Evolutionary conservation across 495 filamentous ascomycete species (phyloP), one percentile per base, ranked within the genome.

Genomic region (Xylaria sp.): DNA sequence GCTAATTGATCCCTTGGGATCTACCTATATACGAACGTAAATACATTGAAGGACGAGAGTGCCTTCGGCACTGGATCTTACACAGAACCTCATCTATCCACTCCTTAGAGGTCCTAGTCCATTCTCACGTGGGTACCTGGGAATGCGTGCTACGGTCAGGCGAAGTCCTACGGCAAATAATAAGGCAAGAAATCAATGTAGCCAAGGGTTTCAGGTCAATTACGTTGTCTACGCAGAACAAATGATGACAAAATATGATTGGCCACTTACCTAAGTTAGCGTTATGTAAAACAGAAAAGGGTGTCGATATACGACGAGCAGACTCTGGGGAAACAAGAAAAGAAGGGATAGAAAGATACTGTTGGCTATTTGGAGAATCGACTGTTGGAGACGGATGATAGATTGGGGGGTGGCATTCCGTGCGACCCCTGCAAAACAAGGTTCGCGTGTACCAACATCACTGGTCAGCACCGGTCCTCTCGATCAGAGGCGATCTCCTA

Each of bases 401-500:
- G n/a, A n/a, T n/a, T n/a, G 37, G 59, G 33, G 19, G 59, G 29
- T 35, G 55, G 5, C 37, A 61, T 41, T 24, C 33, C 58, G n/a
- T 24, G 35, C 2, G 37, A 64, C 61, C 61, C 61, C 61, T 64
- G 61, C 41, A 46, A 33, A 44, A 50, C 21, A 44, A 44, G 41
- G 29, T 46, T 64, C 19, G 41, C 26, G 61, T 64, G 61, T 31
- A 21, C 43, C 61, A 21, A 59, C 53, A 33, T 58, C 53, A 63
- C 21, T 63, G 61, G 61, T 24, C 61, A 63, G 61, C 61, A 31
- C 41, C 48, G 61, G 4, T 24, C 37, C 9, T 26, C 19, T 65
- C 26, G 6, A 31, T 64, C 41, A 43, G 52, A 50, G 44, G 62
- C 61, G 40, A 63, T 31, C 41, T 63, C 41, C 61, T 59, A 59